Evolutionary conservation across 805 yeast species (phyloP).

Genomic region (Suhomyces xylopsoci): DNA sequence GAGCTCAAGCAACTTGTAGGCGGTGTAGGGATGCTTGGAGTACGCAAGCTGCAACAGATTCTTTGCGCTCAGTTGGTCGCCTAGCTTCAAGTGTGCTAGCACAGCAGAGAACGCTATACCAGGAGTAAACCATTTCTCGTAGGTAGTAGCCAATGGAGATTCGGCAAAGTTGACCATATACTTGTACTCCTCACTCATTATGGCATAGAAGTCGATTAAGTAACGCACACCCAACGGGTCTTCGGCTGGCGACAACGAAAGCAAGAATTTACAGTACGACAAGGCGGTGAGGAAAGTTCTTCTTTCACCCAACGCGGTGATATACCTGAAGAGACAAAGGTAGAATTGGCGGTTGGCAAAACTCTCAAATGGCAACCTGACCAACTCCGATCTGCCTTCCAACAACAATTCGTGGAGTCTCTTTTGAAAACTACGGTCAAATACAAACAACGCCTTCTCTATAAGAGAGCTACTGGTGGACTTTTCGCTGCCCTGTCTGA

Average conservation of each 20-base stretch:
- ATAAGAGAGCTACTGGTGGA: slow-evolving; percentile 69
- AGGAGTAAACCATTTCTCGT: slow-evolving; percentile 68
- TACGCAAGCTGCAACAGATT: slow-evolving; percentile 49
- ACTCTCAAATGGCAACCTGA: slow-evolving; percentile 71
- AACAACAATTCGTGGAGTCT: slow-evolving; percentile 45
- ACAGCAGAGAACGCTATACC: slow-evolving; percentile 66
- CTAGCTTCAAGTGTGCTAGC: slow-evolving; percentile 53
- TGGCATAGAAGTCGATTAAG: slow-evolving; percentile 76
- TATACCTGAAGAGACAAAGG: slow-evolving; percentile 67
- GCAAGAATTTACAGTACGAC: slow-evolving; percentile 65
- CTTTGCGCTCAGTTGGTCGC: slow-evolving; percentile 44
- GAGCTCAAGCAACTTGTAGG: slow-evolving; percentile 45
- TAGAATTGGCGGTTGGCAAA: slow-evolving; percentile 77
- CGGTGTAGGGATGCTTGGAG: slow-evolving; percentile 55
- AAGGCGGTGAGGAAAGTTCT: slow-evolving; percentile 78
- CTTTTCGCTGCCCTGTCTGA: slow-evolving; percentile 71
- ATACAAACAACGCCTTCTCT: slow-evolving; percentile 74
- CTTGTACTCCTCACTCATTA: slow-evolving; percentile 60
- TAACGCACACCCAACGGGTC: slow-evolving; percentile 85
- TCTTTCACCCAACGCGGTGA: slow-evolving; percentile 66
- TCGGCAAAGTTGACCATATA: slow-evolving; percentile 57
- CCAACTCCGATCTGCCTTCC: slow-evolving; percentile 52
- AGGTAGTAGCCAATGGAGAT: slow-evolving; percentile 55
- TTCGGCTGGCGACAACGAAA: slow-evolving; percentile 68
- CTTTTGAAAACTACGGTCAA: slow-evolving; percentile 68